A percentile compares a stretch with the other conserved stretches of the same genome.
These are phyloP conservation scores for Pythium sukuiense DNA, from an alignment of 352 stramenopile species.

Conservation along the genomic window DNA sequence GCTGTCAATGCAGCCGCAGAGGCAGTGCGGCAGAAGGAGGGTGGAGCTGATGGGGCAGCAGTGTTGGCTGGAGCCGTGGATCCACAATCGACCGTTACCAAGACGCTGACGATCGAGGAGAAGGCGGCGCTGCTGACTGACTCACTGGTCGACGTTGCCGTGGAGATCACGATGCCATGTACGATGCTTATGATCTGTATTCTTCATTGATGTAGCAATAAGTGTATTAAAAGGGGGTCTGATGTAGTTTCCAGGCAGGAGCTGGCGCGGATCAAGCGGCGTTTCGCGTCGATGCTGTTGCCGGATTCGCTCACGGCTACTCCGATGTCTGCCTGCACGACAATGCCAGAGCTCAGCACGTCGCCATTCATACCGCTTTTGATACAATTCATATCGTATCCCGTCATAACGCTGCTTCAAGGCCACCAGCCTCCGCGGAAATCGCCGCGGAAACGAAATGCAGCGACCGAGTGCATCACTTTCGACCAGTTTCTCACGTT, in stretches of 20 bases:
- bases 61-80: neutral
- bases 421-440: neutral
- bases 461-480: neutral
- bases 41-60: neutral
- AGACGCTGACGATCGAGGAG: constrained; percentile 20
- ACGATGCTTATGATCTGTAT: neutral
- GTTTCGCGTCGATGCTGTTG: constrained; percentile 38
- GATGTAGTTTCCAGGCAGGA: constrained; percentile 42
- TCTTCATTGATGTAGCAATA: neutral
- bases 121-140: constrained; percentile 14
- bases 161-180: constrained; percentile 33
- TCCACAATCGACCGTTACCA: neutral
- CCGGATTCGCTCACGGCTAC: constrained; percentile 14
- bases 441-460: neutral
- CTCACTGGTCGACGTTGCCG: constrained; percentile 5
- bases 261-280: constrained; percentile 38
- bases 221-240: neutral
- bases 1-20: neutral
- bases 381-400: constrained; percentile 13
- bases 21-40: neutral
- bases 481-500: constrained; percentile 38
- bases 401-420: neutral
- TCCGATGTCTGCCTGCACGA: neutral
- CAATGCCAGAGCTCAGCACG: constrained; percentile 40
- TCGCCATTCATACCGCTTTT: constrained; percentile 28